phyloP scores from a whole-genome alignment of 257 asterid species.

The Solanum okadae region DNA sequence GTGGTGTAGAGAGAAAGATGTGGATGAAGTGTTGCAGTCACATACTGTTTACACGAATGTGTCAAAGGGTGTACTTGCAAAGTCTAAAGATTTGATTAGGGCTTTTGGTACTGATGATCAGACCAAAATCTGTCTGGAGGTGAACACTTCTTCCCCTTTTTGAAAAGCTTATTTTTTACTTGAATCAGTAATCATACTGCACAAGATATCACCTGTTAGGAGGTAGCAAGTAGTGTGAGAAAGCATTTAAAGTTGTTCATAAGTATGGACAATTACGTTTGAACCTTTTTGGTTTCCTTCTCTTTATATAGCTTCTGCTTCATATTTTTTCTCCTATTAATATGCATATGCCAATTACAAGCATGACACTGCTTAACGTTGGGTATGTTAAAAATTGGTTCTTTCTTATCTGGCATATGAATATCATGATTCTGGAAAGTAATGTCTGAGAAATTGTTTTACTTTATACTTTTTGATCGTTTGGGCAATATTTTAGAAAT shows the following conservation, averaged over 20 bases:
- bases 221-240: not conserved
- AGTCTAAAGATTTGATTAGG: conserved; percentile 62
- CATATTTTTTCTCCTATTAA: not conserved
- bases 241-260: not conserved
- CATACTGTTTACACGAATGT: conserved; percentile 82
- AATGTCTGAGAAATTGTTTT: not conserved
- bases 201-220: not conserved
- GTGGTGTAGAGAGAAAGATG: conserved; percentile 64
- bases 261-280: not conserved
- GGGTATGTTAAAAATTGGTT: not conserved
- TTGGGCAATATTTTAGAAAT: not conserved
- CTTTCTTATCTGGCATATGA: not conserved
- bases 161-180: not conserved
- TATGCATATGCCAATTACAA: not conserved
- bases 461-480: not conserved
- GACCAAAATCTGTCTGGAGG: conserved; percentile 76
- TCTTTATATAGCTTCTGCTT: not conserved
- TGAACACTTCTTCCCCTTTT: not conserved
- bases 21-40: conserved; percentile 97
- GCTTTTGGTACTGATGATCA: conserved; percentile 91
- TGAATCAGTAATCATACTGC: not conserved
- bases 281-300: not conserved
- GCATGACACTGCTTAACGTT: not conserved
- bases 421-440: not conserved
- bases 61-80: conserved; percentile 84